Percentiles rank a stretch among this genome's conserved stretches.
Evolutionary conservation across 108 stramenopile species (phyloP).

Genomic region (Pseudonitzschia multiseries): DNA sequence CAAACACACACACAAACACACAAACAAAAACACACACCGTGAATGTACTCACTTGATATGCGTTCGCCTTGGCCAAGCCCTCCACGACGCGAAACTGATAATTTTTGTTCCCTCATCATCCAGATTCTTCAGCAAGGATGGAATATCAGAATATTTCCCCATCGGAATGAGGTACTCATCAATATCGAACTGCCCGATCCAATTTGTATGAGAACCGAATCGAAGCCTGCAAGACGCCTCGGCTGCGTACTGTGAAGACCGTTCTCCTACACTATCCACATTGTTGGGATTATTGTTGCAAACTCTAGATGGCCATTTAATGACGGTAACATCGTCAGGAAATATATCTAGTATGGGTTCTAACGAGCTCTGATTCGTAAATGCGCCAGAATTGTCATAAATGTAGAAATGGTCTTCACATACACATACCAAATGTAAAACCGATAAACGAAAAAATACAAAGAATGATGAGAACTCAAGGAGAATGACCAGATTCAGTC

Average conservation of each 20-base stretch:
- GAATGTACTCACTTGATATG: conserved; percentile 35
- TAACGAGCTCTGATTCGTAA: conserved; percentile 61
- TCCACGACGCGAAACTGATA: conserved; percentile 53
- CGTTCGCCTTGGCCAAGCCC: conserved; percentile 57
- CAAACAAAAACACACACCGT: neutral
- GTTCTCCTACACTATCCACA: conserved; percentile 62
- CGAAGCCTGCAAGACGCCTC: conserved; percentile 79
- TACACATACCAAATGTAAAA: no score
- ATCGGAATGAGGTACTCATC: conserved; percentile 87
- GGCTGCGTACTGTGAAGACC: conserved; percentile 86
- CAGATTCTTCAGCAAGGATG: conserved; percentile 43
- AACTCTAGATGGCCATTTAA: conserved; percentile 80
- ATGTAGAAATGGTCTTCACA: conserved; percentile 68
- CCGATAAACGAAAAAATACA: neutral
- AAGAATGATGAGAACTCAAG: neutral
- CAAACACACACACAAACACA: no score
- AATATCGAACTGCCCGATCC: conserved; percentile 85
- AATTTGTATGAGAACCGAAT: conserved; percentile 80
- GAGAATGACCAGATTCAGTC: neutral
- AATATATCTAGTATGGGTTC: conserved; percentile 71
- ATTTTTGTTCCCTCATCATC: conserved; percentile 49
- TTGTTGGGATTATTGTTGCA: conserved; percentile 83
- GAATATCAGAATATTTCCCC: conserved; percentile 29
- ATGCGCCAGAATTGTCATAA: conserved; percentile 84
- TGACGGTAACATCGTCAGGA: conserved; percentile 65